A percentile compares a stretch with the other conserved stretches of the same genome.
Evolutionary conservation across 352 stramenopile genomes (phyloP).

Genomic region (Pythium phragmiticola): DNA sequence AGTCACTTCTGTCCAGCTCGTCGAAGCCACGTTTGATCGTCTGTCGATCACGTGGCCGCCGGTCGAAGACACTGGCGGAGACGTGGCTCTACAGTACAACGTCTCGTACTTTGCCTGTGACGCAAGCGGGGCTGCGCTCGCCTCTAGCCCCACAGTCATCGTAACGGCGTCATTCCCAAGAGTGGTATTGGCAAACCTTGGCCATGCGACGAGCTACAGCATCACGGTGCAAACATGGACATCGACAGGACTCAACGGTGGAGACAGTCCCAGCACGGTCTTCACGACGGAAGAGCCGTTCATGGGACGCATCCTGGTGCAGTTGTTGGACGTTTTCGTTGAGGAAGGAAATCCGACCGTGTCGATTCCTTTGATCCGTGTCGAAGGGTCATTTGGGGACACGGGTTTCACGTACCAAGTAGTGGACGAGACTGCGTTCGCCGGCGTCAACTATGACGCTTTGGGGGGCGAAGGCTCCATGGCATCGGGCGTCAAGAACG

Average conservation of each 20-base stretch:
- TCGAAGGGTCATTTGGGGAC: slow-evolving; percentile 54
- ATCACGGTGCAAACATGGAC: slow-evolving; percentile 35
- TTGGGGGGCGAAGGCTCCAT: slow-evolving; percentile 23
- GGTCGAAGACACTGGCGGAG: slow-evolving; percentile 45
- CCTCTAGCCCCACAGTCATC: slow-evolving; percentile 7
- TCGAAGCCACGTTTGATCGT: slow-evolving; percentile 36
- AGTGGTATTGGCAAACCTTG: slow-evolving; percentile 26
- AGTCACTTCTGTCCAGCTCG: slow-evolving; percentile 26
- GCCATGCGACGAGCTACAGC: slow-evolving; percentile 39
- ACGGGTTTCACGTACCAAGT: slow-evolving; percentile 38
- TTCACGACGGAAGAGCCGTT: slow-evolving; percentile 39
- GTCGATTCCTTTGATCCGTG: slow-evolving; percentile 35
- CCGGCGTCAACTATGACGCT: slow-evolving; percentile 36
- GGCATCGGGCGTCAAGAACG: slow-evolving; percentile 30
- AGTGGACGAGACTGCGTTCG: slow-evolving; percentile 31
- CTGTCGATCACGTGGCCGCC: slow-evolving; percentile 39
- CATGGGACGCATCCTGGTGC: slow-evolving; percentile 32
- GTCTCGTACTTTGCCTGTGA: slow-evolving; percentile 42
- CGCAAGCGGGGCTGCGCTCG: slow-evolving; percentile 17
- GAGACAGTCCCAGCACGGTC: slow-evolving; percentile 17
- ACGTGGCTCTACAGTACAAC: slow-evolving; percentile 39
- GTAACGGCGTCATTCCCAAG: slow-evolving; percentile 6
- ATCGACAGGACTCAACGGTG: slow-evolving; percentile 34
- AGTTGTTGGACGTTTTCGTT: slow-evolving; percentile 21
- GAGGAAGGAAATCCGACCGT: slow-evolving; percentile 33